Percentiles rank a stretch among this genome's conserved stretches.
Evolutionary conservation across 352 stramenopile species (phyloP).

Genomic region (Globisporangium abappressorium): DNA sequence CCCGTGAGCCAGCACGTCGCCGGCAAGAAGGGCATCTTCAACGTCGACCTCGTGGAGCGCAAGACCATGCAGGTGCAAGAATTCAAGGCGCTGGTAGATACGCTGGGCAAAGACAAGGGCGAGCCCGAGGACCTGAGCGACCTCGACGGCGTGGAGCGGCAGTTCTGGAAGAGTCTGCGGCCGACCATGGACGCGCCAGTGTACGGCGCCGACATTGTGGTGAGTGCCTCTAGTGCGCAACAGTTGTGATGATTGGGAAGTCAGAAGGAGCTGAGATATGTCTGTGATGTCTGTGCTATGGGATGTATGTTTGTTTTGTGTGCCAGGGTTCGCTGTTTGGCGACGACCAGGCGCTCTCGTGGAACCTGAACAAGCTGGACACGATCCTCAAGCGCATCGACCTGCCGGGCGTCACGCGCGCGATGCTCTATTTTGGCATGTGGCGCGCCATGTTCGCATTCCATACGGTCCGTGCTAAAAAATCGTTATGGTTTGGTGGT

Average conservation of each 20-base stretch:
- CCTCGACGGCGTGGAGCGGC: conserved; percentile 61
- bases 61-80: conserved; percentile 63
- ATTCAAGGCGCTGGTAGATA: conserved; percentile 54
- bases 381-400: conserved; percentile 84
- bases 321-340: conserved; percentile 81
- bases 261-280: neutral
- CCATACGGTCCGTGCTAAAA: conserved; percentile 59
- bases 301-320: neutral
- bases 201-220: conserved; percentile 90
- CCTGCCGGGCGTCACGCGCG: conserved; percentile 81
- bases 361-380: conserved; percentile 88
- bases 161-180: conserved; percentile 88
- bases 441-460: conserved; percentile 94
- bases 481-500: neutral
- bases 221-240: conserved; percentile 18
- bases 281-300: neutral
- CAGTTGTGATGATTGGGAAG: neutral
- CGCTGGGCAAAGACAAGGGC: conserved; percentile 28
- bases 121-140: conserved; percentile 17
- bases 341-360: conserved; percentile 56
- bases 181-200: conserved; percentile 84
- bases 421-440: conserved; percentile 95
- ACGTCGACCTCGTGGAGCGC: conserved; percentile 87
- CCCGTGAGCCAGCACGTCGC: conserved; percentile 86
- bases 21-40: conserved; percentile 88